Evolutionary conservation across 148 eudicot genomes (phyloP), one percentile per base, ranked within the genome.

Genomic region (Amaranthus cruentus): DNA sequence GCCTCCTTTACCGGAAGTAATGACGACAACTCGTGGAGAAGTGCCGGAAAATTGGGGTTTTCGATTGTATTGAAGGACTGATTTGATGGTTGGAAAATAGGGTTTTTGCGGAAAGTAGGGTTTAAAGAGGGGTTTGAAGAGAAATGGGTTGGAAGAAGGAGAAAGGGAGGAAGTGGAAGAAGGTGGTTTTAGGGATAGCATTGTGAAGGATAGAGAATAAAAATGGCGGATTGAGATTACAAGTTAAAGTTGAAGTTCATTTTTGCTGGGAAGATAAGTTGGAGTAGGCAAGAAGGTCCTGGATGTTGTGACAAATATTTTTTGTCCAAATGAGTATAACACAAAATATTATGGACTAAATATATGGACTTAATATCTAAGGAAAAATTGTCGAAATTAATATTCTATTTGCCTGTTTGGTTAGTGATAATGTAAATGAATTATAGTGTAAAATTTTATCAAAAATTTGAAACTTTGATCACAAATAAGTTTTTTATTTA

Each of bases 1-100:
- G 42, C 98, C 98, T 59, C 98, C 98, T 62, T 95, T 90, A 9
- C 98, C 97, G 79, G 98, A 95, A 57, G 97, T 95, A 71, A 95
- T 88, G 54, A 95, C 97, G 59, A 95, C 89, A 8, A 92, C 90
- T 1, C 99, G 78, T 2, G 97, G 98, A 0, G 96, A 87, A 1
- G 92, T 81, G 11, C 98, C 98, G 73, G 96, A 73, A 60, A 91
- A 81, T 48, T 89, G 82, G 42, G 98, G 97, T 76, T 91, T 90
- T 52, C 98, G 94, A 61, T 79, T 87, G 88, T 89, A 91, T 60
- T 87, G 91, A 73, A 89, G 87, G 60, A 84, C 57, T 53, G 91
- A 82, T 62, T 73, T 83, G 7, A 60, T 46, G 55, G 53, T 0
- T 57, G 70, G 46, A 21, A 61, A 28, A 2, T 44, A 14, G 74